phyloP scores from a whole-genome alignment of 2,329 filamentous ascomycete species.

The Fusarium pseudoanthophilum region DNA sequence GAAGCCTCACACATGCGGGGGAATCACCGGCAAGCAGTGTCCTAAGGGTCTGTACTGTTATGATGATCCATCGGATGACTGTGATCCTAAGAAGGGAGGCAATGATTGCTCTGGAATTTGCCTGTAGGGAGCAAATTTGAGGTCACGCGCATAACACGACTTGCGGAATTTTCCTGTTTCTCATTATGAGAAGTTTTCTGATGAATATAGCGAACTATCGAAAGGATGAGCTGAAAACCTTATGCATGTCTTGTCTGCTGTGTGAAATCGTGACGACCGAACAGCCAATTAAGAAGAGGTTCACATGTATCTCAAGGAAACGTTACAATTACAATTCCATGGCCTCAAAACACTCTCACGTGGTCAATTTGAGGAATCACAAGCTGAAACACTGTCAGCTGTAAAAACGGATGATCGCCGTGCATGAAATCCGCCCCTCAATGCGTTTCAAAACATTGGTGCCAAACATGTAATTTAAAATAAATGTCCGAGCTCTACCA shows the following conservation, averaged over 20 bases:
- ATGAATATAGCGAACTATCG: neutral
- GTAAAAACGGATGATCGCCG: conserved; percentile 10
- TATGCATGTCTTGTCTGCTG: neutral
- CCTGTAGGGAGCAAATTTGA: conserved; percentile 24
- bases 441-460: conserved; percentile 12
- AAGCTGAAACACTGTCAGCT: neutral
- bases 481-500: neutral
- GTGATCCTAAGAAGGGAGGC: conserved; percentile 45
- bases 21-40: conserved; percentile 43
- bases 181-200: too few relatives aligned
- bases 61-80: conserved; percentile 43
- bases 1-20: conserved; percentile 38
- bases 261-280: too few relatives aligned
- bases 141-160: too few relatives aligned
- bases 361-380: neutral
- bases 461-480: conserved; percentile 10
- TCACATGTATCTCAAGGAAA: neutral
- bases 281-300: too few relatives aligned
- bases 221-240: neutral
- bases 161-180: neutral
- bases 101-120: conserved; percentile 49
- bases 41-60: conserved; percentile 46
- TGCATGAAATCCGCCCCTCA: conserved; percentile 19
- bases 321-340: neutral
- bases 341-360: neutral